phyloP scores from a whole-genome alignment of 192 early-diverging fungal species.

The Backusella circina region DNA sequence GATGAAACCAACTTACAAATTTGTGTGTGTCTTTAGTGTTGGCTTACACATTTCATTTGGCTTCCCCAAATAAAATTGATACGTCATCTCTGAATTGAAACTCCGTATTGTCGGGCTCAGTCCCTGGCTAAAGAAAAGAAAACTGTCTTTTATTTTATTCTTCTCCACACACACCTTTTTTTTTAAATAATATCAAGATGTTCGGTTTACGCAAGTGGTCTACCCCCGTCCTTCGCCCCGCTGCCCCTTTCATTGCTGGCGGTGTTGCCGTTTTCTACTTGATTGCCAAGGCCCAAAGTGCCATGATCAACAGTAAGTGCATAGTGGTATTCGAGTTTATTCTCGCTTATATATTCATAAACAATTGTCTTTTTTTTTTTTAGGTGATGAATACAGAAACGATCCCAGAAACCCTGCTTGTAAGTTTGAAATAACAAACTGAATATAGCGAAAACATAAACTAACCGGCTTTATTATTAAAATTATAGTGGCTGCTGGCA shows the following conservation, averaged over 20 bases:
- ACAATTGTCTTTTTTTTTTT: not conserved
- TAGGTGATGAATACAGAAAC: constrained; percentile 50
- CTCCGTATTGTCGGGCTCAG: not conserved
- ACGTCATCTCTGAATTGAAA: not conserved
- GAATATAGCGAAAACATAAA: not conserved
- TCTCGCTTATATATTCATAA: not conserved
- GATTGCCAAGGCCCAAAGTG: constrained; percentile 40
- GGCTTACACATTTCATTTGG: not conserved
- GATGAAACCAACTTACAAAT: no score
- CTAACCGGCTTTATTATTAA: not conserved
- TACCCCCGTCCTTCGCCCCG: constrained; percentile 51
- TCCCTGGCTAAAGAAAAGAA: not conserved
- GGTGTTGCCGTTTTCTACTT: constrained; percentile 48
- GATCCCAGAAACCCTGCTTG: constrained; percentile 55
- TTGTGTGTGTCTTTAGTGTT: no score
- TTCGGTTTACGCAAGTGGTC: constrained; percentile 53
- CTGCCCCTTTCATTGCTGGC: constrained; percentile 51
- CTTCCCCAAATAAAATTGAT: not conserved
- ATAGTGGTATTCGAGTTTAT: not conserved
- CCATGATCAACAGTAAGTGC: constrained; percentile 43
- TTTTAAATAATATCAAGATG: constrained; percentile 37
- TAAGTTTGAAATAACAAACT: constrained; percentile 24
- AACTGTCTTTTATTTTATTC: constrained; percentile 3
- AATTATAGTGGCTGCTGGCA: constrained; percentile 26
- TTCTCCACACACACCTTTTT: not conserved